Percentiles rank a stretch among this genome's conserved stretches.
Evolutionary conservation across 1,284 basidiomycete species (phyloP).

Genomic region (Erythrobasidium hasegawianum): DNA sequence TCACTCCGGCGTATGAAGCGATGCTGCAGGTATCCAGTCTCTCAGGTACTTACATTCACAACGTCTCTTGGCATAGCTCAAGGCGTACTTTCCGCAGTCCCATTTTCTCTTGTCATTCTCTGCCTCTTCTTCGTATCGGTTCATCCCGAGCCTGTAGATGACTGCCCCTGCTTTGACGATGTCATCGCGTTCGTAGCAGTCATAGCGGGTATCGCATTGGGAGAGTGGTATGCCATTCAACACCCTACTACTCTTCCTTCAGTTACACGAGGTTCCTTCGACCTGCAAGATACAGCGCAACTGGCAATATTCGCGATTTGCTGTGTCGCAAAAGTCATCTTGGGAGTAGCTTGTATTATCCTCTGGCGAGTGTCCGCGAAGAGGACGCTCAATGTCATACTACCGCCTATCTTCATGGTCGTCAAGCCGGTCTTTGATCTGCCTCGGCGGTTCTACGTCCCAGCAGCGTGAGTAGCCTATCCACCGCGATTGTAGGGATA

Average conservation of each 20-base stretch:
- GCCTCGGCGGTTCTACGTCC: constrained; percentile 53
- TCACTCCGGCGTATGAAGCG: constrained; percentile 5
- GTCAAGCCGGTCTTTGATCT: constrained; percentile 55
- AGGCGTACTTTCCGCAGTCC: constrained; percentile 1
- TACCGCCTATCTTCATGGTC: constrained; percentile 76
- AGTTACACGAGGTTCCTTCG: constrained; percentile 3
- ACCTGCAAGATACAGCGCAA: not conserved
- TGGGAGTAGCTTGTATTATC: constrained; percentile 37
- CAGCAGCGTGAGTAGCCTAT: constrained; percentile 61
- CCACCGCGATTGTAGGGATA: not conserved
- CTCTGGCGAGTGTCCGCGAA: constrained; percentile 64
- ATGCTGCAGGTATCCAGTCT: constrained; percentile 14
- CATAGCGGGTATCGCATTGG: constrained; percentile 68
- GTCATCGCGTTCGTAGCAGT: constrained; percentile 88
- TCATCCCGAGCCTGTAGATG: constrained; percentile 81
- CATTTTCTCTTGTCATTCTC: constrained; percentile 56
- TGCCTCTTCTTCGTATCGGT: constrained; percentile 69
- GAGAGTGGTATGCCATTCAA: constrained; percentile 56
- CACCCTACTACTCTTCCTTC: not conserved
- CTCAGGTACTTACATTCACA: not conserved
- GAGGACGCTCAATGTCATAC: constrained; percentile 62
- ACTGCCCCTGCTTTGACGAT: constrained; percentile 98
- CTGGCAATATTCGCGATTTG: constrained; percentile 32
- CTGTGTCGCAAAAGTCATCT: constrained; percentile 38
- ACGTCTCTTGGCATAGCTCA: not conserved